Conservation (phyloP, 2,329 filamentous ascomycete species). For the Keithomyces neogunnii region DNA sequence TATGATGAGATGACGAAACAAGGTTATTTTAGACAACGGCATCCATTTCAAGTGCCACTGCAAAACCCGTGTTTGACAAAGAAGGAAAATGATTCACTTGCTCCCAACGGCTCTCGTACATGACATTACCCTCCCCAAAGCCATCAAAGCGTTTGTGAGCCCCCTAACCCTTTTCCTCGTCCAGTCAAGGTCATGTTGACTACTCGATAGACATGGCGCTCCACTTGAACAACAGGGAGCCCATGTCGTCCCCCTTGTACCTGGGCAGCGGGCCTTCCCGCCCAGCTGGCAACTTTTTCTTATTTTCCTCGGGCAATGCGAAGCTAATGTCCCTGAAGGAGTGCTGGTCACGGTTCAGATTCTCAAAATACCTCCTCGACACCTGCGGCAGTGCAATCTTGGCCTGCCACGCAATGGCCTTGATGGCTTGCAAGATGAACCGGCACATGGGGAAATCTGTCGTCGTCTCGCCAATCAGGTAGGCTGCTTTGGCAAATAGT, state of each 20-base stretch:
- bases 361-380: conserved; percentile 5
- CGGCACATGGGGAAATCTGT: conserved; percentile 8
- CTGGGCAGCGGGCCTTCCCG: background rate
- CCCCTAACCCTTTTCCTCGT: too few species aligned
- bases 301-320: conserved; percentile 8
- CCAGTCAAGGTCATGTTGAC: background rate
- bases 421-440: conserved; percentile 10
- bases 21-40: too few species aligned
- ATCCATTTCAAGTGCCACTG: too few species aligned
- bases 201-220: conserved; percentile 7
- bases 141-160: too few species aligned
- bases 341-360: conserved; percentile 4
- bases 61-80: too few species aligned
- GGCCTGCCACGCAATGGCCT: conserved; percentile 10
- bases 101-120: too few species aligned
- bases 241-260: conserved; percentile 5
- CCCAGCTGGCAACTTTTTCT: conserved; percentile 4
- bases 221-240: conserved; percentile 6
- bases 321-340: conserved; percentile 10
- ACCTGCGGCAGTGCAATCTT: conserved; percentile 7
- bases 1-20: too few species aligned
- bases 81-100: too few species aligned
- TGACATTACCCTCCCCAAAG: too few species aligned
- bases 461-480: conserved; percentile 5
- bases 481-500: conserved; percentile 8